Conservation (phyloP, 1,139 yeast genomes). For the Pichia terricola region DNA sequence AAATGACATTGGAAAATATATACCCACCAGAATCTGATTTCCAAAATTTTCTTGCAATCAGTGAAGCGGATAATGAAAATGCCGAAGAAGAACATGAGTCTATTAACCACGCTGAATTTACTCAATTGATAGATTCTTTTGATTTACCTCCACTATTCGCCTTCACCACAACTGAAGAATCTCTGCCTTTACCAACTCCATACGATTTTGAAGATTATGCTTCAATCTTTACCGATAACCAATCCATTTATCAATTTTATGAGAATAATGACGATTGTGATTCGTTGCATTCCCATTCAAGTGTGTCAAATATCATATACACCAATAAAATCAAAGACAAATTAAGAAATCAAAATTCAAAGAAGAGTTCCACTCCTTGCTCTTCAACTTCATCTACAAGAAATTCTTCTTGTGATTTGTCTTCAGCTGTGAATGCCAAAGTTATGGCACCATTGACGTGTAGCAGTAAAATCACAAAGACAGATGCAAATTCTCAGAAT, state of each 20-base stretch:
- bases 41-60: not conserved
- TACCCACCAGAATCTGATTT: not conserved
- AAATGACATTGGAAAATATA: not conserved
- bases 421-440: not conserved
- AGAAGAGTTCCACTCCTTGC: too few relatives aligned
- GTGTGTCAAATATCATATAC: constrained; percentile 9
- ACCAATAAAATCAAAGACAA: constrained; percentile 9
- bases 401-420: constrained; percentile 3
- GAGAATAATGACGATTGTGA: constrained; percentile 1
- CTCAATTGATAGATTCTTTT: not conserved
- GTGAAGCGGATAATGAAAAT: not conserved
- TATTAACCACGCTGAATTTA: not conserved
- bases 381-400: too few relatives aligned
- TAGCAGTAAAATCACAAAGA: not conserved
- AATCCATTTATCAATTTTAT: constrained; percentile 1
- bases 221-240: constrained; percentile 1
- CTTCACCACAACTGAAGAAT: not conserved
- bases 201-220: not conserved
- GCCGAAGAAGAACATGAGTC: not conserved
- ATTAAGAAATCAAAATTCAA: constrained; percentile 1
- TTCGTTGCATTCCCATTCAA: constrained; percentile 7
- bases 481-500: too few relatives aligned
- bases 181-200: not conserved
- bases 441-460: not conserved
- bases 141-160: not conserved